These are phyloP conservation scores for Claviceps purpurea DNA, from an alignment of 2,329 filamentous ascomycete genomes.

Conservation along the genomic window DNA sequence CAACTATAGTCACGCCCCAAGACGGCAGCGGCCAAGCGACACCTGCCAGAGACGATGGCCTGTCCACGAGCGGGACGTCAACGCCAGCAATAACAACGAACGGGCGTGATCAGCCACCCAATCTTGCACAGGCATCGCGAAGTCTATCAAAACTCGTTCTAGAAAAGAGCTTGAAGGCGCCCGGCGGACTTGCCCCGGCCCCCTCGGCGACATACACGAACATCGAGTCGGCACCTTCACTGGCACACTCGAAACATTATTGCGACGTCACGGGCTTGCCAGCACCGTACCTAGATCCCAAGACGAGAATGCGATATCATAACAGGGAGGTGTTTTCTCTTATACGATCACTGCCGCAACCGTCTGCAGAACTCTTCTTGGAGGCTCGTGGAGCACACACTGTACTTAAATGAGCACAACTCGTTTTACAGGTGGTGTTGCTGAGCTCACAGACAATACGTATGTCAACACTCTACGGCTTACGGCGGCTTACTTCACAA, in stretches of 20 bases:
- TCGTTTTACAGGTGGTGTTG: too few relatives aligned
- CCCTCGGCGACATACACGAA: slow-evolving; percentile 85
- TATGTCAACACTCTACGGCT: neutral
- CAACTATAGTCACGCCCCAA: slow-evolving; percentile 64
- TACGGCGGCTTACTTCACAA: too few relatives aligned
- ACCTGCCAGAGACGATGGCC: slow-evolving; percentile 36
- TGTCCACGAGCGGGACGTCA: slow-evolving; percentile 44
- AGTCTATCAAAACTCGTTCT: slow-evolving; percentile 78
- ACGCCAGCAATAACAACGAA: slow-evolving; percentile 34
- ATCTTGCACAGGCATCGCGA: slow-evolving; percentile 79
- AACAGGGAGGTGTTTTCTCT: slow-evolving; percentile 83
- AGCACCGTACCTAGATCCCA: slow-evolving; percentile 88
- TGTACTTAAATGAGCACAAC: slow-evolving; percentile 60
- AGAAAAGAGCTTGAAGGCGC: slow-evolving; percentile 55
- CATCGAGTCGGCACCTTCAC: slow-evolving; percentile 83
- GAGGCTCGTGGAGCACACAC: slow-evolving; percentile 87
- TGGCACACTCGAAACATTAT: slow-evolving; percentile 76
- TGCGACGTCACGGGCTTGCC: slow-evolving; percentile 91
- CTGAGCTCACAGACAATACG: neutral
- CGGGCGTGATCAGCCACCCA: slow-evolving; percentile 38
- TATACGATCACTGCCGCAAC: slow-evolving; percentile 68
- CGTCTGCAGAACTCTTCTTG: slow-evolving; percentile 74
- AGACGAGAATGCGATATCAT: slow-evolving; percentile 85
- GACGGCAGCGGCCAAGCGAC: slow-evolving; percentile 66
- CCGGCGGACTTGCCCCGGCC: slow-evolving; percentile 26